Percentiles rank a stretch among this genome's conserved stretches.
Evolutionary conservation across 2,329 filamentous ascomycete genomes (phyloP).

Genomic region (Truncatella angustata): DNA sequence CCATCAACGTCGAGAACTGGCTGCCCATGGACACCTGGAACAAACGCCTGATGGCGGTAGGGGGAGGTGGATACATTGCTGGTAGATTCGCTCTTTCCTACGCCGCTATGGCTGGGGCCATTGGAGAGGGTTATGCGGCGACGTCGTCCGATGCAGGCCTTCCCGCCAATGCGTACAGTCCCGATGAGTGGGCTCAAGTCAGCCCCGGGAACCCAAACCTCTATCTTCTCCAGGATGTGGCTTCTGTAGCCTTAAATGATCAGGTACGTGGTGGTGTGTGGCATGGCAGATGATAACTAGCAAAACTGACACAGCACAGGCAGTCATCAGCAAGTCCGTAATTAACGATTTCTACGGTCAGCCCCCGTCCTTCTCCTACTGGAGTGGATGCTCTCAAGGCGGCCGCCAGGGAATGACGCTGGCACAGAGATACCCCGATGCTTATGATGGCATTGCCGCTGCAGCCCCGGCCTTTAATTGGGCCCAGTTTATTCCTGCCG

Average conservation of each 20-base stretch:
- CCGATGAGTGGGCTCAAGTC: conserved; percentile 15
- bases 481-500: conserved; percentile 14
- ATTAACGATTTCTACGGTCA: conserved; percentile 37
- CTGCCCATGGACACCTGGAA: conserved; percentile 23
- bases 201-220: conserved; percentile 24
- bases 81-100: conserved; percentile 19
- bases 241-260: conserved; percentile 23
- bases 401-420: conserved; percentile 55
- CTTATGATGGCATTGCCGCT: conserved; percentile 54
- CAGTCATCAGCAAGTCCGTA: conserved; percentile 41
- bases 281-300: background rate
- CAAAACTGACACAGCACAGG: conserved; percentile 7
- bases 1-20: background rate
- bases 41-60: conserved; percentile 25
- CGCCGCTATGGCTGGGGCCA: conserved; percentile 16
- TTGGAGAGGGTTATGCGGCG: conserved; percentile 24
- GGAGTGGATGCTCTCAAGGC: conserved; percentile 48
- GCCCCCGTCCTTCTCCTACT: conserved; percentile 46
- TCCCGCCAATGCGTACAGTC: conserved; percentile 6
- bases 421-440: conserved; percentile 48
- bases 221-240: conserved; percentile 24
- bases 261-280: conserved; percentile 11
- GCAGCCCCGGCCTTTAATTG: conserved; percentile 39
- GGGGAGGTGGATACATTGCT: conserved; percentile 28
- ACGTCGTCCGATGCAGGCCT: conserved; percentile 25